Conservation (phyloP, 139 green algal species). For the Pleodorina starrii region DNA sequence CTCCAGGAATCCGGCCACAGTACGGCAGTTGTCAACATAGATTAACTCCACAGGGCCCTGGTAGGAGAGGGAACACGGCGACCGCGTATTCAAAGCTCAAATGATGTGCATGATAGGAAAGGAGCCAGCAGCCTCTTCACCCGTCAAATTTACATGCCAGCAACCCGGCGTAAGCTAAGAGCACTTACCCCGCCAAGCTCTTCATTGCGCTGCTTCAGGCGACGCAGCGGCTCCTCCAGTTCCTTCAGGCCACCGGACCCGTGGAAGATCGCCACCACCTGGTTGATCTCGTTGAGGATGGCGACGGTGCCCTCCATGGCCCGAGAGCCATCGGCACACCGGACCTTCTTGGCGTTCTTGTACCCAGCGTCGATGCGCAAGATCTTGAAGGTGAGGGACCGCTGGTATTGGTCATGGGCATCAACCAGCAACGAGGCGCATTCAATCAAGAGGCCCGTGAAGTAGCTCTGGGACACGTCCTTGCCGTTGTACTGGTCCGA, state of each 20-base stretch:
- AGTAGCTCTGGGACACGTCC: not conserved
- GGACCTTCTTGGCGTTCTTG: conserved; percentile 33
- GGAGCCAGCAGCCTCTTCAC: too few relatives aligned
- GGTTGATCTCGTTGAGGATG: conserved; percentile 1
- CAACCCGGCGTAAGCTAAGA: too few relatives aligned
- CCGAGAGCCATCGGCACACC: not conserved
- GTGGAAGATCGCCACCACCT: not conserved
- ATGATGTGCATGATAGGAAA: too few relatives aligned
- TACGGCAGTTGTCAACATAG: conserved; percentile 5
- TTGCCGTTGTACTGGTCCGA: not conserved
- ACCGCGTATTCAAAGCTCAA: too few relatives aligned
- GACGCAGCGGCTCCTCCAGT: not conserved
- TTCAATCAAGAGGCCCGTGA: not conserved
- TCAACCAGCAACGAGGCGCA: too few relatives aligned
- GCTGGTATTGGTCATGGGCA: not conserved
- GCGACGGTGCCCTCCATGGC: not conserved
- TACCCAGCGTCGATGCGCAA: not conserved
- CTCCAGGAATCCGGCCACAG: not conserved
- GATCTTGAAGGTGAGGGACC: not conserved
- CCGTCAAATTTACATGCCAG: too few relatives aligned
- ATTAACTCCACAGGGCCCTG: not conserved
- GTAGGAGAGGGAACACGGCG: too few relatives aligned
- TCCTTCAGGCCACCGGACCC: not conserved
- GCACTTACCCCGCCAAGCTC: too few relatives aligned
- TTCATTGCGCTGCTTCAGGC: too few relatives aligned